These are phyloP conservation scores for Kandelia obovata DNA, from an alignment of 345 rosid species.

Conservation along the genomic window DNA sequence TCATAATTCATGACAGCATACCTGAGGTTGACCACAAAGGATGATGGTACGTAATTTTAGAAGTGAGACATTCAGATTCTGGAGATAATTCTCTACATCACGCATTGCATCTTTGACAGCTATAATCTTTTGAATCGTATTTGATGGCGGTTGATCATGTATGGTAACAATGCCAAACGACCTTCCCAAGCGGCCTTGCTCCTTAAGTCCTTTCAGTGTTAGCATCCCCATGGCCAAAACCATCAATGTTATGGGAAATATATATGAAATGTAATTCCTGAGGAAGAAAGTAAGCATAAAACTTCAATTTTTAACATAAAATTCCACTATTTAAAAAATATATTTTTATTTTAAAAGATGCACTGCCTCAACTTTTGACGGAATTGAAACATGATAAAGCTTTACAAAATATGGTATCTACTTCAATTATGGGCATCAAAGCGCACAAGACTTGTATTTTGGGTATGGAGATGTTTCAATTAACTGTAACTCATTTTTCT, in stretches of 20 bases:
- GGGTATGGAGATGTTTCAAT: too few relatives aligned
- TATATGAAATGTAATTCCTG: constrained; percentile 74
- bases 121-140: constrained; percentile 85
- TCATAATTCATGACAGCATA: constrained; percentile 27
- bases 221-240: constrained; percentile 73
- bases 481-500: too few relatives aligned
- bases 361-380: background rate
- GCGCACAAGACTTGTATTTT: too few relatives aligned
- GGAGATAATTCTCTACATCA: constrained; percentile 75
- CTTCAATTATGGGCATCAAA: too few relatives aligned
- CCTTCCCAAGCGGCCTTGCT: constrained; percentile 95
- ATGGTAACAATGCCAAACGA: constrained; percentile 76
- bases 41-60: constrained; percentile 70
- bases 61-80: constrained; percentile 77
- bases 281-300: constrained; percentile 7
- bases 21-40: constrained; percentile 96
- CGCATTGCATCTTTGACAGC: constrained; percentile 93
- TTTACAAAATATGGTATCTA: background rate
- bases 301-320: constrained; percentile 12
- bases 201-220: constrained; percentile 75
- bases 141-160: constrained; percentile 93
- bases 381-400: background rate
- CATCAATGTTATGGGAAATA: constrained; percentile 59
- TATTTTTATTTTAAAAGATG: too few relatives aligned
- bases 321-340: too few relatives aligned